Evolutionary conservation across 495 filamentous ascomycete species (phyloP), one percentile per base, ranked within the genome.

Genomic region (Staphylotrichum tortipilum): DNA sequence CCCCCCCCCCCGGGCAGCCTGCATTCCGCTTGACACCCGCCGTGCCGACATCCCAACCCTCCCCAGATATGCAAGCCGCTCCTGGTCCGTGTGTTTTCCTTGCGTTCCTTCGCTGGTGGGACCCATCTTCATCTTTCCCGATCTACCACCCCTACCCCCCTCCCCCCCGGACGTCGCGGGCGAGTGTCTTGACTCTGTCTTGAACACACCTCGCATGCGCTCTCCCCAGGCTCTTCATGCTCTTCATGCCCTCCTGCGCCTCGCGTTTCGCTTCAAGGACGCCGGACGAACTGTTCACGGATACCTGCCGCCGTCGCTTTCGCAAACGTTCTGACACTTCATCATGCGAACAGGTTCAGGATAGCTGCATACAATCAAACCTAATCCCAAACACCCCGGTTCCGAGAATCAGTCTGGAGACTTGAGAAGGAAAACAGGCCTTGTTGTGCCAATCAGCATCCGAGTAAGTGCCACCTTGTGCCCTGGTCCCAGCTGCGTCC

Each of bases 291-390:
- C 63, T 41, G 50, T 47, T 65, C 52, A 49, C 69, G 65, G 67
- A 52, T 66, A 67, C 60, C 59, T 61, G 53, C 71, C 62, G 50
- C 48, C 50, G 62, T 53, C 61, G 61, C 63, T 67, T 72, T n/a
- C n/a, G 67, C 67, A 67, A 60, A 53, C 47, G 22, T 55, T 60
- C 66, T 64, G 60, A 66, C 56, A 60, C 50, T 53, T 41, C 59
- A 58, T 58, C 57, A 67, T 68, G 66, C 68, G 67, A 74, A 74
- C 70, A 73, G 69, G 66, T 71, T 71, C 66, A 60, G 72, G 72
- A 61, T 72, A 67, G 61, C 68, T 68, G 70, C 72, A 74, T 70
- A 65, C 64, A 55, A 67, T 61, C 63, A 55, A 63, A 56, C 55
- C 47, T 58, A 49, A 55, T 55, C 46, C 52, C 55, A 55, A 49